Evolutionary conservation across 768 basidiomycete species (phyloP), one percentile per base, ranked within the genome.

Genomic region (Tricholoma bakamatsutake): DNA sequence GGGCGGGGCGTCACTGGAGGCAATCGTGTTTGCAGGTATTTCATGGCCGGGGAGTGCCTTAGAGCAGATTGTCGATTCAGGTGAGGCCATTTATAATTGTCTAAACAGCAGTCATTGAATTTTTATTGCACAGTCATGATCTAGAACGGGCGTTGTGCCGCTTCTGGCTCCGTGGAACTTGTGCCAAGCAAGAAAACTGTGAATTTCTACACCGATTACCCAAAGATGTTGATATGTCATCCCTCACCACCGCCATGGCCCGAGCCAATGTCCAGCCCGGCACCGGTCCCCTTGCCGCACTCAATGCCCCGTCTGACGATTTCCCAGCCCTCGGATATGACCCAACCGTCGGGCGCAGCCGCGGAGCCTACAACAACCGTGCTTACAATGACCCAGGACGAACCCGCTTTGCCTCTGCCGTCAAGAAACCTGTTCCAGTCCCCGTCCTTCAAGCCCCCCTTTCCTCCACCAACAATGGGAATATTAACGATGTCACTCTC

Each of bases 51-150:
- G 13, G 95, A 98, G 70, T 99, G 97, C 66, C 74, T 98, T 56
- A 75, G 97, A 47, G 91, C 94, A 42, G 97, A 99, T 73, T 98
- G 97, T 73, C 85, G 96, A 55, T 99, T 98, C 77, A 98, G 93
- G 96, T 96, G 83, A 43, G 17, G 24, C 53, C 57, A 21, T 37
- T 35, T 46, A 17, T 21, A 18, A 8, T 21, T 46, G 4, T 47
- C 52, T 4, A 21, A 2, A 35, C 9, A 13, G 7, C 12, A n/a
- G 35, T 27, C 46, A 28, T 9, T 17, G 9, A 21, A 10, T 57
- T 11, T 3, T 55, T 35, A 43, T 50, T 18, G 54, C 51, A 58
- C 61, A 97, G 95, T 63, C 95, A 97, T 67, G 95, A 98, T 65
- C 81, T 97, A 3, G 95, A 98, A 69, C 83, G 95, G 40, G 95